Base-by-base conservation (phyloP, 2,329 filamentous ascomycete species). In the Gnomoniopsis smithogilvyi region DNA sequence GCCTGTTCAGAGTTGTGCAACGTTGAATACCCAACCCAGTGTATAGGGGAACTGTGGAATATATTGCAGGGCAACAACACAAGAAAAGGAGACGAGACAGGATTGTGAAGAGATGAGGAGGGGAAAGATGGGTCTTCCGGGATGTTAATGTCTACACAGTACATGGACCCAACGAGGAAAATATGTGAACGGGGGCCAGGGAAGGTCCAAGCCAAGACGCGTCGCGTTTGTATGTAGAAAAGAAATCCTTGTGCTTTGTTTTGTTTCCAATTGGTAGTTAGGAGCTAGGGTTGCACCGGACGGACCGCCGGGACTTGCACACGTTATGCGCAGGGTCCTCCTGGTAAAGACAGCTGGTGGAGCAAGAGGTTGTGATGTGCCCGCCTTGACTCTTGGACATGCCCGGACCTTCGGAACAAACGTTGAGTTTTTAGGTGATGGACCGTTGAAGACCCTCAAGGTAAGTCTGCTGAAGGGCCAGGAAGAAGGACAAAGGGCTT, bases 31-130 rank as follows among this genome's bases (percentile, higher is more conserved):
- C 49, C 33, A 51, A 51, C 30, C 33, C 49, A 51, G 30, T 21
- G 33, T 33, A 14, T 19, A 14, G 17, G 19, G 21, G n/a, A 3
- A 21, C 11, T 21, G 51, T 46, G 51, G 46, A n/a, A 46, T 54
- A 48, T 41, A 38, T 48, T 36, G 17, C 51, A 53, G 14, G 12
- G 34, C 15, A n/a, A 34, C 26, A 52, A 49, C 48, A 48, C 21
- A 26, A 46, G 51, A 53, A 26, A 38, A 60, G 53, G 47, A 57
- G 58, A 46, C 22, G 54, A 57, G 19, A 26, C 48, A 57, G 45
- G 26, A 43, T 46, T 49, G 49, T 36, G 50, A 48, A 36, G 53
- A 60, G 50, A 60, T 60, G 58, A 60, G 47, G 48, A 49, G 49
- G 33, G 19, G 33, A 36, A 34, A 22, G 30, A 51, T 51, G 49